Conservation (phyloP, 768 basidiomycete species). For the Mycena venus region DNA sequence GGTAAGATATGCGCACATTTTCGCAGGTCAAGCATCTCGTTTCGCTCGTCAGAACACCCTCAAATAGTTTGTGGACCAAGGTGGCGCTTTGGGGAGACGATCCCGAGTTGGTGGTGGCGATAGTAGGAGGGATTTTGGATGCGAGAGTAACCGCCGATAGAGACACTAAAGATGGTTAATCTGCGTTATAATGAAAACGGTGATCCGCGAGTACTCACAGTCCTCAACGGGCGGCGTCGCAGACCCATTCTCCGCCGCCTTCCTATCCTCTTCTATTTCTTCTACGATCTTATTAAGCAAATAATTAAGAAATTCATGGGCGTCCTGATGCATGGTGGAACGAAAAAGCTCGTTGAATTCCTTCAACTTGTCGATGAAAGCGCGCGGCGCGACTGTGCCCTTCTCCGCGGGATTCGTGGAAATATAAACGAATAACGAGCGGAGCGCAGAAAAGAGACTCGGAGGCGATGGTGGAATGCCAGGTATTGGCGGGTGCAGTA, state of each 20-base stretch:
- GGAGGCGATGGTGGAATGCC: constrained; percentile 70
- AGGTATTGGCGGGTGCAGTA: constrained; percentile 28
- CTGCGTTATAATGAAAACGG: background rate
- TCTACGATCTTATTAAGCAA: constrained; percentile 94
- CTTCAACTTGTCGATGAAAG: constrained; percentile 94
- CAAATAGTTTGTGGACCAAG: constrained; percentile 92
- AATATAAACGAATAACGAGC: constrained; percentile 90
- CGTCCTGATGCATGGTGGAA: constrained; percentile 95
- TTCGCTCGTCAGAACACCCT: constrained; percentile 95
- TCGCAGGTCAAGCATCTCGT: constrained; percentile 98
- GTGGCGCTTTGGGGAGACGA: constrained; percentile 69
- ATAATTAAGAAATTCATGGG: constrained; percentile 98
- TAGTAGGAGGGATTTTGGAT: constrained; percentile 56
- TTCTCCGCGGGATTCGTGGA: constrained; percentile 82
- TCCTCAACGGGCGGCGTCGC: constrained; percentile 61
- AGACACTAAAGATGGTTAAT: constrained; percentile 60
- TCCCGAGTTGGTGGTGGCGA: constrained; percentile 59
- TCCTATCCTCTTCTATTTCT: constrained; percentile 85
- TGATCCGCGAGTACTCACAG: constrained; percentile 62
- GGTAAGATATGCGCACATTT: constrained; percentile 72
- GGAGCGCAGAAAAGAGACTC: constrained; percentile 92
- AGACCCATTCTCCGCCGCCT: constrained; percentile 48
- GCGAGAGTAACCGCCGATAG: constrained; percentile 70
- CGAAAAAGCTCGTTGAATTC: constrained; percentile 93
- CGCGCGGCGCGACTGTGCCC: constrained; percentile 90